These are phyloP conservation scores for Chaetoceros tenuissimus DNA, from an alignment of 108 stramenopile species.

Conservation along the genomic window DNA sequence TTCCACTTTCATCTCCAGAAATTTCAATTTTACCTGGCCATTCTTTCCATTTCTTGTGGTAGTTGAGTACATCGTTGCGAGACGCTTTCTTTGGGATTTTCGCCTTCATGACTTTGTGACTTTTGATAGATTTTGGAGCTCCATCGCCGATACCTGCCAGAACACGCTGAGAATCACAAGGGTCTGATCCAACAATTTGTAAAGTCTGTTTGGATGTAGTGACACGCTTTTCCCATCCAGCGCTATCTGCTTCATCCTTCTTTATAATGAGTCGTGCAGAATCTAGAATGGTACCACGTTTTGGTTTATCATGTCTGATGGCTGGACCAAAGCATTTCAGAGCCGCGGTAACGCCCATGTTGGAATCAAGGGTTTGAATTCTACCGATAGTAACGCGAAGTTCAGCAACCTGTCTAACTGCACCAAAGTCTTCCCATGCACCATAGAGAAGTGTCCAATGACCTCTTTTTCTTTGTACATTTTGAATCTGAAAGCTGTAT, in stretches of 20 bases:
- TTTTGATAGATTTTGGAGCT: constrained; percentile 13
- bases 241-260: not conserved
- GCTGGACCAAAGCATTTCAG: constrained; percentile 38
- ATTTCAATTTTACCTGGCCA: constrained; percentile 46
- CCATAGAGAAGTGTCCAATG: constrained; percentile 38
- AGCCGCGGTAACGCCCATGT: constrained; percentile 27
- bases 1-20: not conserved
- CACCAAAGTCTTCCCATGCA: constrained; percentile 41
- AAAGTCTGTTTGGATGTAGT: constrained; percentile 1
- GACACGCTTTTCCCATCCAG: constrained; percentile 7
- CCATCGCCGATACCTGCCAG: constrained; percentile 33
- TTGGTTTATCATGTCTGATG: constrained; percentile 31
- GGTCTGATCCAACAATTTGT: constrained; percentile 16
- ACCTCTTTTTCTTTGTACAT: constrained; percentile 30
- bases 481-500: constrained; percentile 38
- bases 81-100: constrained; percentile 10
- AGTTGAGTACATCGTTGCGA: constrained; percentile 25
- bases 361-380: constrained; percentile 12
- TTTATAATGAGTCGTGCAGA: constrained; percentile 24
- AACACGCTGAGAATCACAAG: constrained; percentile 23
- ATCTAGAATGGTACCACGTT: constrained; percentile 27
- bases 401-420: constrained; percentile 37
- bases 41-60: constrained; percentile 47
- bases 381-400: constrained; percentile 28
- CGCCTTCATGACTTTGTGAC: constrained; percentile 6